Evolutionary conservation across 352 stramenopile genomes (phyloP).

Genomic region (Globisporangium megalacanthum): DNA sequence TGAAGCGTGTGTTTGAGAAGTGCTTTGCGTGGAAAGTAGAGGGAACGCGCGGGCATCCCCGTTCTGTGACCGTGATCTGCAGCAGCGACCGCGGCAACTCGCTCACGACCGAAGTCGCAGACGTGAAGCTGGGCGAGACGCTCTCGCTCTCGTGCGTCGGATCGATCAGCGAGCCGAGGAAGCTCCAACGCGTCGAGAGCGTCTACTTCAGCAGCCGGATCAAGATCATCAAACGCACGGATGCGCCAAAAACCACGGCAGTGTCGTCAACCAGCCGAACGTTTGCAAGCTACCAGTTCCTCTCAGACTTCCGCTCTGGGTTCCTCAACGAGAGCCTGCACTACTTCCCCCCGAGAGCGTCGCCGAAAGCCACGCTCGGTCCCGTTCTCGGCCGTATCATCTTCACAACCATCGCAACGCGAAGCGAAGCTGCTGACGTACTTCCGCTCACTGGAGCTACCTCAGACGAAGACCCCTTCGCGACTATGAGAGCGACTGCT

Average conservation of each 20-base stretch:
- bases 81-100: constrained; percentile 26
- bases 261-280: constrained; percentile 11
- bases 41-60: constrained; percentile 17
- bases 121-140: constrained; percentile 56
- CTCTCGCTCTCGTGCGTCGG: constrained; percentile 41
- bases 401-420: constrained; percentile 4
- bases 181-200: constrained; percentile 6
- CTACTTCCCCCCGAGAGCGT: constrained; percentile 39
- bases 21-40: constrained; percentile 62
- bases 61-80: constrained; percentile 37
- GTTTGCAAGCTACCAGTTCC: constrained; percentile 48
- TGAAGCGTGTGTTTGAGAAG: constrained; percentile 56
- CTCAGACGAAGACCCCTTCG: constrained; percentile 3
- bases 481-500: constrained; percentile 27
- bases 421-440: background rate
- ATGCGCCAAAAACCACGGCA: background rate
- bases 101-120: constrained; percentile 42
- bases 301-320: constrained; percentile 50
- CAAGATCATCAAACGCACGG: background rate
- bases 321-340: constrained; percentile 45
- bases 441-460: background rate
- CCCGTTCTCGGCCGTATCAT: constrained; percentile 54
- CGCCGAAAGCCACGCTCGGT: constrained; percentile 39
- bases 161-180: constrained; percentile 43
- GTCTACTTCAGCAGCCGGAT: background rate